Percentiles rank a stretch among this genome's conserved stretches.
Evolutionary conservation across 495 filamentous ascomycete species (phyloP).

Genomic region (Hypomontagnella monticulosa): DNA sequence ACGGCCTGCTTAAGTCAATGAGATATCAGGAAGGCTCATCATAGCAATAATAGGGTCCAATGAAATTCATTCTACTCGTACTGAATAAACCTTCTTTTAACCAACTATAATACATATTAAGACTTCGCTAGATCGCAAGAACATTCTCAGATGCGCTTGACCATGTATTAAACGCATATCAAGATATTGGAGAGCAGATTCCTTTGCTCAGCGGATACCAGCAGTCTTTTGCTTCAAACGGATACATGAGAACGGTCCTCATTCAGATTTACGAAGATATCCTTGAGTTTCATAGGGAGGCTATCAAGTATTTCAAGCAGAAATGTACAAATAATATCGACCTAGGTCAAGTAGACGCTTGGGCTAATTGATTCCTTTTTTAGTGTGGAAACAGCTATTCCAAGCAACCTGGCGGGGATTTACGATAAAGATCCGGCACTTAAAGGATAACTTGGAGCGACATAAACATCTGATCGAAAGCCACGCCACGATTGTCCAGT

Average conservation of each 20-base stretch:
- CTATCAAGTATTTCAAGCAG: slow-evolving; percentile 41
- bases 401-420: slow-evolving; percentile 49
- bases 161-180: slow-evolving; percentile 53
- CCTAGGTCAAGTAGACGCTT: too few relatives aligned
- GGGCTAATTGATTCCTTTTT: too few relatives aligned
- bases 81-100: neutral
- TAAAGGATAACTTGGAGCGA: slow-evolving; percentile 43
- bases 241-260: slow-evolving; percentile 22
- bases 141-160: slow-evolving; percentile 45
- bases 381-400: neutral
- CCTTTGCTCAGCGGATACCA: slow-evolving; percentile 47
- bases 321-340: slow-evolving; percentile 2
- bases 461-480: slow-evolving; percentile 48
- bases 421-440: slow-evolving; percentile 37
- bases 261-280: slow-evolving; percentile 50
- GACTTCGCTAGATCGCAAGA: neutral
- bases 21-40: neutral
- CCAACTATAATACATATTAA: neutral
- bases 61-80: slow-evolving; percentile 19
- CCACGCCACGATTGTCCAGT: slow-evolving; percentile 39
- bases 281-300: slow-evolving; percentile 49
- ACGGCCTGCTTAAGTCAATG: too few relatives aligned
- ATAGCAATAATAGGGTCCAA: slow-evolving; percentile 2
- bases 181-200: slow-evolving; percentile 53
- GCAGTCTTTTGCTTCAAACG: neutral